Evolutionary conservation across 2,329 filamentous ascomycete species (phyloP).

Genomic region (Aspergillus spinulosporus): DNA sequence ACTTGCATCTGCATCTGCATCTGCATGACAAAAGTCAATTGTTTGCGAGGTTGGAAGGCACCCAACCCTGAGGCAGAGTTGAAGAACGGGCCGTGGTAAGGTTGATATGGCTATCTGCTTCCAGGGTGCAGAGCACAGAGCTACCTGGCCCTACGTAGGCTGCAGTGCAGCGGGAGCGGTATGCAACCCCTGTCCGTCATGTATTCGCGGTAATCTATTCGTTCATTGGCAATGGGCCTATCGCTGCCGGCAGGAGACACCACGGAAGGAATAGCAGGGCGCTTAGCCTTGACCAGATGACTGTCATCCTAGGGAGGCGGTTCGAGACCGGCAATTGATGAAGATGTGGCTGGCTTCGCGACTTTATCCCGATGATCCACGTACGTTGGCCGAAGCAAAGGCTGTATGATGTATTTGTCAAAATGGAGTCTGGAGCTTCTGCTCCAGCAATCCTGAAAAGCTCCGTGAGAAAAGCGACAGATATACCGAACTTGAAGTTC

Average conservation of each 20-base stretch:
- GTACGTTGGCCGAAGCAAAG: no score
- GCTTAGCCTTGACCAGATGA: conserved; percentile 9
- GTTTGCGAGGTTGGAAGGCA: not conserved
- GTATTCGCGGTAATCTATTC: not conserved
- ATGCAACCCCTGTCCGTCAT: conserved; percentile 1
- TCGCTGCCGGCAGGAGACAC: not conserved
- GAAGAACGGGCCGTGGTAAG: not conserved
- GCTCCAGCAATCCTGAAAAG: no score
- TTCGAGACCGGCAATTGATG: not conserved
- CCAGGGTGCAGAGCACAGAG: not conserved
- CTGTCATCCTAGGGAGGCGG: not conserved
- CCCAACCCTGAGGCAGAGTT: no score
- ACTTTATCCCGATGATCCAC: not conserved
- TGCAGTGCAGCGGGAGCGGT: not conserved
- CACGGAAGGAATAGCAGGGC: conserved; percentile 3
- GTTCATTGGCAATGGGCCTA: not conserved
- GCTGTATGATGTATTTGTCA: no score
- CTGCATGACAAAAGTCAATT: not conserved
- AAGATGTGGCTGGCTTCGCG: not conserved
- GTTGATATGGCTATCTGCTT: not conserved
- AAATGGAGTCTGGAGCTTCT: no score
- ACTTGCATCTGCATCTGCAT: not conserved
- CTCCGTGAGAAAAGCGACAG: no score
- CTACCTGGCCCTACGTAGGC: not conserved
- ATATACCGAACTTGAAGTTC: not conserved